phyloP scores from a whole-genome alignment of 2,329 filamentous ascomycete species.

The Botrytis pseudocinerea region DNA sequence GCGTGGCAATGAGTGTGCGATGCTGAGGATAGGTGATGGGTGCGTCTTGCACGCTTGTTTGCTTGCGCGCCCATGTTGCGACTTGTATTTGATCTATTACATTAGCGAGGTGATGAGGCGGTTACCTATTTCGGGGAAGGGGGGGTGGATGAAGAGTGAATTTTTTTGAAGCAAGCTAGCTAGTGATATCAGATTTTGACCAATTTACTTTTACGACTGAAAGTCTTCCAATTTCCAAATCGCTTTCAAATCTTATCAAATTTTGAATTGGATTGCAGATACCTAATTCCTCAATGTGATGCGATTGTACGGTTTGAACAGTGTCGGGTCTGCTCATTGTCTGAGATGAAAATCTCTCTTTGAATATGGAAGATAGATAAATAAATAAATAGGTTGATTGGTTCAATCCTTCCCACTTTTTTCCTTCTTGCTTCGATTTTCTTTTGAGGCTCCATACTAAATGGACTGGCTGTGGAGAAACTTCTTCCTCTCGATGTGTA shows the following conservation, averaged over 20 bases:
- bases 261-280: background rate
- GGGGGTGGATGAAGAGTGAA: background rate
- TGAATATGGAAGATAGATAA: background rate
- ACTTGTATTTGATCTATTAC: background rate
- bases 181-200: background rate
- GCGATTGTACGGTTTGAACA: background rate
- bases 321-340: background rate
- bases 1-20: background rate
- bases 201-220: background rate
- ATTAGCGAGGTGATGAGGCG: background rate
- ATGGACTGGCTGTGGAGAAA: background rate
- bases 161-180: background rate
- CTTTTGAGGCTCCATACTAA: too few species aligned
- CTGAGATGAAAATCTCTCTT: background rate
- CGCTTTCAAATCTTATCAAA: background rate
- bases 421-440: background rate
- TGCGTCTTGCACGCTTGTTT: background rate
- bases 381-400: fast-evolving
- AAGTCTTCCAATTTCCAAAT: background rate
- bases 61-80: background rate
- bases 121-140: background rate
- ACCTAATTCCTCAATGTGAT: fast-evolving
- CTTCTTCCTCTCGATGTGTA: background rate
- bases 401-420: background rate
- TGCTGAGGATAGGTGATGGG: background rate